Evolutionary conservation across 2,329 filamentous ascomycete genomes (phyloP).

Genomic region (Corinectria fuckeliana): DNA sequence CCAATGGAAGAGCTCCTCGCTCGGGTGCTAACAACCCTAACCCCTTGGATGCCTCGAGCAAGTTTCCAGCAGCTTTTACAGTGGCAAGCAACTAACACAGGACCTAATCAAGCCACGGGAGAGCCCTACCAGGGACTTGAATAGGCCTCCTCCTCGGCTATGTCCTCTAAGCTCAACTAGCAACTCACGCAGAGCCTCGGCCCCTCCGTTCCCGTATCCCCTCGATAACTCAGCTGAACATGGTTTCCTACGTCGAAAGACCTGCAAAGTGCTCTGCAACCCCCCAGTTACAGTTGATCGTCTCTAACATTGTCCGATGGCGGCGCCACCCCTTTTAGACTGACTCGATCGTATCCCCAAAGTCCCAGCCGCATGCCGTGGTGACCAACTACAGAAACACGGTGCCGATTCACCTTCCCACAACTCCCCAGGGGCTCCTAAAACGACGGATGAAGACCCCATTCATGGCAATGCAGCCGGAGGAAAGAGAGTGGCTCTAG

Average conservation of each 20-base stretch:
- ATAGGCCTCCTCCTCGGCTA: neutral
- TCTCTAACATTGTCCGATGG: neutral
- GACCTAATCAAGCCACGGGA: neutral
- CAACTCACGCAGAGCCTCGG: neutral
- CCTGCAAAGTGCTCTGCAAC: neutral
- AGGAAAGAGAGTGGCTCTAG: neutral
- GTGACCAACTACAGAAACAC: neutral
- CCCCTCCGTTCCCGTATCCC: neutral
- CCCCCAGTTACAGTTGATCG: neutral
- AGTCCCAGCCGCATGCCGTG: neutral
- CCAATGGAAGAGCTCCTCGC: neutral
- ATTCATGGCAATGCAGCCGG: neutral
- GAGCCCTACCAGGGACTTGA: neutral
- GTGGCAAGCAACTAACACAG: neutral
- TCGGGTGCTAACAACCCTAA: neutral
- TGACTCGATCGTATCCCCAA: neutral
- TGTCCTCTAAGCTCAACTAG: neutral
- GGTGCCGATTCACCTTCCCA: neutral
- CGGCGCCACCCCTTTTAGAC: neutral
- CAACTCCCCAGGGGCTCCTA: neutral
- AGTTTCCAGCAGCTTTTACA: no score
- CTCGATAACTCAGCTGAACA: neutral
- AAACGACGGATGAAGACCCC: neutral
- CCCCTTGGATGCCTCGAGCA: neutral
- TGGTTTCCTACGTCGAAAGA: neutral